Percentiles rank a stretch among this genome's conserved stretches.
These are phyloP conservation scores for Lentinus brumalis DNA, from an alignment of 768 basidiomycete species.

Conservation along the genomic window DNA sequence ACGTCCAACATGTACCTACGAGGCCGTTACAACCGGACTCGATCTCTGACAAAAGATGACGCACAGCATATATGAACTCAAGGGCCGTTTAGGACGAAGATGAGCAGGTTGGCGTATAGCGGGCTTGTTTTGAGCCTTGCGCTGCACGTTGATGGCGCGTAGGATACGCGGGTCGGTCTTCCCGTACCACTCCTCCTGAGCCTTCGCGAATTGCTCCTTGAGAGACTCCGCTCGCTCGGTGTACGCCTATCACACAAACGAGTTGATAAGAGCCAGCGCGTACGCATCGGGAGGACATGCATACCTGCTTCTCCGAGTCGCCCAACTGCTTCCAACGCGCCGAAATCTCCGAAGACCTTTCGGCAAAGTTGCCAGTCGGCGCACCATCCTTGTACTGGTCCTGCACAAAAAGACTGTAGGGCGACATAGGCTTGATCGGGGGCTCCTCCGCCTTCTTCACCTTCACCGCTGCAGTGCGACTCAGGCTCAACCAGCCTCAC, in stretches of 20 bases:
- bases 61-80: neutral
- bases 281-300: neutral
- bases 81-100: neutral
- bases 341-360: neutral
- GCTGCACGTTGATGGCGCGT: conserved; percentile 3
- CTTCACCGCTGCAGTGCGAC: conserved; percentile 7
- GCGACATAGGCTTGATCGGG: neutral
- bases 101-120: neutral
- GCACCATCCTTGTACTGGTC: neutral
- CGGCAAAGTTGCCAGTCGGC: neutral
- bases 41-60: neutral
- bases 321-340: conserved; percentile 2
- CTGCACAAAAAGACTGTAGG: conserved; percentile 3
- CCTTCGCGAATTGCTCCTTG: neutral
- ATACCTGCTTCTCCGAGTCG: conserved; percentile 17
- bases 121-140: neutral
- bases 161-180: conserved; percentile 13
- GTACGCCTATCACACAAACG: neutral
- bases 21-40: neutral
- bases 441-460: conserved; percentile 10
- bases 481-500: no score
- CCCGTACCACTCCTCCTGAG: neutral
- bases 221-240: neutral
- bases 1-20: neutral
- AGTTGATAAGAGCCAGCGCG: neutral